Conservation (phyloP, 2,329 filamentous ascomycete species). For the Alternaria incomplexa region DNA sequence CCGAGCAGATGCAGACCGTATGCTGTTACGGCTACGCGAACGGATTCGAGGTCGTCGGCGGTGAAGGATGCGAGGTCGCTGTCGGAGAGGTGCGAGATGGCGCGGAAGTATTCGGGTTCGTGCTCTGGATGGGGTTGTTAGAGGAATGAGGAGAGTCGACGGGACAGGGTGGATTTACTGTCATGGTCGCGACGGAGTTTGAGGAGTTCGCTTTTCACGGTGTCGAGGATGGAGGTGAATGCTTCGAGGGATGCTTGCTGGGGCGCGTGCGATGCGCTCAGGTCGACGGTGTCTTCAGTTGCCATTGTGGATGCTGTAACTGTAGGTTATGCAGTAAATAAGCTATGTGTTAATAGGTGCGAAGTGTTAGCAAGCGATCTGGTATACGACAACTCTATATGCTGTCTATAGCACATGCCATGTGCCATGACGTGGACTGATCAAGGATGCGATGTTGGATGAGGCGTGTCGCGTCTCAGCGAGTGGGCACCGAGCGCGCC, state of each 20-base stretch:
- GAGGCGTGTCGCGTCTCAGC: conserved; percentile 8
- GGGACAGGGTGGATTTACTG: conserved; percentile 22
- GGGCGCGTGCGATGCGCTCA: conserved; percentile 40
- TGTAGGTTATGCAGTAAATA: not conserved
- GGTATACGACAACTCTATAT: not conserved
- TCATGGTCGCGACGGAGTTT: conserved; percentile 45
- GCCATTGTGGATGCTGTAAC: conserved; percentile 33
- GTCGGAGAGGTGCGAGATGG: conserved; percentile 50
- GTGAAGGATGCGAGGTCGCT: conserved; percentile 40
- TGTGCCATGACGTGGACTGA: conserved; percentile 8
- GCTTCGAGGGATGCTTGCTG: conserved; percentile 44
- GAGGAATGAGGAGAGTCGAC: too few relatives aligned
- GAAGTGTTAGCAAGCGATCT: not conserved
- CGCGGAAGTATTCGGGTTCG: conserved; percentile 46
- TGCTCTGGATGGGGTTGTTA: conserved; percentile 33
- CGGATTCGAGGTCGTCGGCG: conserved; percentile 29
- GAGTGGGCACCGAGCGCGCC: not conserved
- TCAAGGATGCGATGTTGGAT: conserved; percentile 3
- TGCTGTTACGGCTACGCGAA: conserved; percentile 38
- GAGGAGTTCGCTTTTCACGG: conserved; percentile 41
- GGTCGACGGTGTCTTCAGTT: conserved; percentile 44
- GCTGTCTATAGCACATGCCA: not conserved
- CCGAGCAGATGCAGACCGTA: conserved; percentile 44
- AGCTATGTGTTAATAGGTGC: not conserved
- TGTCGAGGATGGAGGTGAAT: conserved; percentile 38